Base-by-base conservation (phyloP, 192 early-diverging fungal genomes). In the Gryganskiella cystojenkinii region DNA sequence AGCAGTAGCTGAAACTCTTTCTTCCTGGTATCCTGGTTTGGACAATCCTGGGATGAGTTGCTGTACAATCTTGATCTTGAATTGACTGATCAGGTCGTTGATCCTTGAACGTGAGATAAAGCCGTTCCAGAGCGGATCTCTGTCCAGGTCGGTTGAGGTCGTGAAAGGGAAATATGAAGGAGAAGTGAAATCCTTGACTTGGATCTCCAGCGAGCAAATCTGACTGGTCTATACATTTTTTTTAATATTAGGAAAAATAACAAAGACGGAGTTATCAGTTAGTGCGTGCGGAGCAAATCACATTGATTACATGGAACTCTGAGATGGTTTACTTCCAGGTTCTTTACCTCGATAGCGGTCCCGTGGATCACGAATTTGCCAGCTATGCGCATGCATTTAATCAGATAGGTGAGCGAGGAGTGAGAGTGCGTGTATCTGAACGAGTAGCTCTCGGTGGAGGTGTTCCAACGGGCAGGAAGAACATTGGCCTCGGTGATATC, bases 21-120 rank as follows among this genome's bases (percentile, higher is more conserved):
- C 72, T 49, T 89, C 88, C 67, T 91, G 85, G 58, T 92, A 92
- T 8, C 92, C 92, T 0, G 87, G 86, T 75, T 94, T 94, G 58
- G 87, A 81, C 14, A 92, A 50, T 10, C 87, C 88, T 22, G 91
- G 91, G 40, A 90, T 90, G 42, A 94, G 81, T 24, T 80, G 65
- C 52, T 92, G 90, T 1, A 94, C 62, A 40, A 94, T 86, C 45
- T 84, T 82, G 50, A 86, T 80, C 53, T 91, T 90, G 76, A 89
- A 90, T 33, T 81, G 65, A 20, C 52, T 81, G 28, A 94, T 72
- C 17, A 92, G 61, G 34, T 91, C 89, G 49, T 90, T 85, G 24
- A 92, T 61, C 53, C 82, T 79, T 11, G 72, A 79, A 5, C 71
- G 74, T n/a, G 89, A 91, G 25, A 87, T 83, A 62, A 88, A 92